Conservation (phyloP, 192 early-diverging fungal species). For the Spizellomyces punctatus region DNA sequence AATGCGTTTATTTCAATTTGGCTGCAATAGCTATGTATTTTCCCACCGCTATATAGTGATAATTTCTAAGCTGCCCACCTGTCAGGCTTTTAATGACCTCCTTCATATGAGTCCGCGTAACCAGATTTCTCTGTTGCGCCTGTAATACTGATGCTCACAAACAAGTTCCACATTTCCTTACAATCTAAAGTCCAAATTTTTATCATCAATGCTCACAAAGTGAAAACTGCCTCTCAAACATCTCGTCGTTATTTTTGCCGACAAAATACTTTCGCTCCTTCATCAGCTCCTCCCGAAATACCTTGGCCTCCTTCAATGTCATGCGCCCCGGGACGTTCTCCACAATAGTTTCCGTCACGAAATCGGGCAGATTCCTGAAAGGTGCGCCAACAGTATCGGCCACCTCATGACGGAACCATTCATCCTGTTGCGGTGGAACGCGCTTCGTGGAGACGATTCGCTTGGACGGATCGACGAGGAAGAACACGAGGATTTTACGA, state of each 20-base stretch:
- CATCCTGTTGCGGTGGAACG: constrained; percentile 69
- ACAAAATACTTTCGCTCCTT: constrained; percentile 41
- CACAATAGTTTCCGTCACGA: constrained; percentile 26
- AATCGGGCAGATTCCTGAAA: constrained; percentile 12
- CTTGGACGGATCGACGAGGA: constrained; percentile 67
- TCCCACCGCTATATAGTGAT: no score
- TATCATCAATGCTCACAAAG: constrained; percentile 11
- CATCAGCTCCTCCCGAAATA: constrained; percentile 48
- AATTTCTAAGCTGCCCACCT: no score
- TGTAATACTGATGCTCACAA: no score
- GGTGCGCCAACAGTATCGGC: background rate
- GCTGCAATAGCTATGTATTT: no score
- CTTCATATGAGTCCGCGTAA: no score
- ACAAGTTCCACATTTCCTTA: no score
- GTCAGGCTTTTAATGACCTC: no score
- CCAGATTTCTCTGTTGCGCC: no score
- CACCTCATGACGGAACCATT: constrained; percentile 33
- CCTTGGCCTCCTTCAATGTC: constrained; percentile 49
- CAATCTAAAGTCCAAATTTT: no score
- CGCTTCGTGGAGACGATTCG: constrained; percentile 56
- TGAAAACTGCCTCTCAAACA: constrained; percentile 9
- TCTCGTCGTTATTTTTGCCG: constrained; percentile 8
- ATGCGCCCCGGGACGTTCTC: constrained; percentile 35
- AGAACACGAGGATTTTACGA: constrained; percentile 71
- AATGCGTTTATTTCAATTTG: no score